Conservation (phyloP, 192 early-diverging fungal species). For the Hyaloraphidium curvatum region DNA sequence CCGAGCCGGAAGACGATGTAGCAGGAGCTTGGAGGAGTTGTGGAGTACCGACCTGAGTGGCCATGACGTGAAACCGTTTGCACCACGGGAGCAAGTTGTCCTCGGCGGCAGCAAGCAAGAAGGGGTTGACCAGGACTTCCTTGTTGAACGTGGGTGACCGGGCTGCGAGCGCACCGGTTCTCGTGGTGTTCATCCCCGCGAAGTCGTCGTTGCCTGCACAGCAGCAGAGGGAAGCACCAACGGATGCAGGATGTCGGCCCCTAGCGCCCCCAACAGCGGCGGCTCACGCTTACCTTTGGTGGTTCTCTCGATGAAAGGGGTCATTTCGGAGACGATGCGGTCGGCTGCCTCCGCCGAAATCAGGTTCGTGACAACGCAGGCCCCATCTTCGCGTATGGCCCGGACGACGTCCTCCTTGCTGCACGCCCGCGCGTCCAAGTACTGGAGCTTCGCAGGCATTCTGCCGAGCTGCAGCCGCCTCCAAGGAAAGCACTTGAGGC, state of each 20-base stretch:
- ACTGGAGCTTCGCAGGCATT: too few relatives aligned
- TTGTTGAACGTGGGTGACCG: conserved; percentile 1
- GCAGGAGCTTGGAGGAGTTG: neutral
- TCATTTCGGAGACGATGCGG: neutral
- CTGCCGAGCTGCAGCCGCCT: too few relatives aligned
- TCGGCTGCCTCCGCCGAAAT: neutral
- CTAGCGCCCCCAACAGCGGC: neutral
- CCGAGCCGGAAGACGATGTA: neutral
- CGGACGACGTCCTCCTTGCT: neutral
- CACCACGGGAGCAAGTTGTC: neutral
- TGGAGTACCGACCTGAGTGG: conserved; percentile 1
- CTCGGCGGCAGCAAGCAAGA: neutral
- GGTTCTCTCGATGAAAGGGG: neutral
- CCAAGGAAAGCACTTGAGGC: too few relatives aligned
- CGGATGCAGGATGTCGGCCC: neutral
- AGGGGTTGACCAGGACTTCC: neutral
- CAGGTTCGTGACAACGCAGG: neutral
- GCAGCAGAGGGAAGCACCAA: neutral
- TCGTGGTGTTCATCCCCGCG: neutral
- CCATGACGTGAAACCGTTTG: neutral
- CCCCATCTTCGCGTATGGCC: neutral
- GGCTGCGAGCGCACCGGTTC: neutral
- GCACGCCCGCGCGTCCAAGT: conserved; percentile 1
- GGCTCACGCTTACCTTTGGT: neutral
- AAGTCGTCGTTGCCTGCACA: neutral